Conservation (phyloP, 2,329 filamentous ascomycete genomes). For the Colletotrichum tamarilloi region DNA sequence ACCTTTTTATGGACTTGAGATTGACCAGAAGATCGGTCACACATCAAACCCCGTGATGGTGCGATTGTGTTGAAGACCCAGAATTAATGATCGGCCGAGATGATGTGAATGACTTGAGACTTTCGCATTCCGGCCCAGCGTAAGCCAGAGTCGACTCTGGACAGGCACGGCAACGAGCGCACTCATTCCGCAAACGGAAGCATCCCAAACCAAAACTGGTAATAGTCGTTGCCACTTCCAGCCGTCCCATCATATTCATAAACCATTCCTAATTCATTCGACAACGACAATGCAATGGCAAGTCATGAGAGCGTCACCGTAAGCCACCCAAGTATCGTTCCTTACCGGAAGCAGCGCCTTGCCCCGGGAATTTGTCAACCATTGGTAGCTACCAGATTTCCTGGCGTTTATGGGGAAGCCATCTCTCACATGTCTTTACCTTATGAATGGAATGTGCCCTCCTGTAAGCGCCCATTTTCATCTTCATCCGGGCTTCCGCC, state of each 20-base stretch:
- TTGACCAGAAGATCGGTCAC: too few relatives aligned
- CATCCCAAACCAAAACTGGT: background rate
- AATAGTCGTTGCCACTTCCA: background rate
- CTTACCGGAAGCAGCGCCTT: slow-evolving; percentile 10
- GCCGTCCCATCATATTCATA: too few relatives aligned
- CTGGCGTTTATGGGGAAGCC: background rate
- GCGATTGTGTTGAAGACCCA: too few relatives aligned
- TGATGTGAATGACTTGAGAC: background rate
- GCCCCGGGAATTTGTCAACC: background rate
- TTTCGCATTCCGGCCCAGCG: background rate
- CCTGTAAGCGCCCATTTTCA: background rate
- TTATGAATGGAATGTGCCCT: background rate
- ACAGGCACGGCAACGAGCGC: background rate
- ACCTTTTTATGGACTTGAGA: too few relatives aligned
- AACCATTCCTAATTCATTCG: background rate
- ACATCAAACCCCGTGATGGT: too few relatives aligned
- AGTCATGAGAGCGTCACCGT: background rate
- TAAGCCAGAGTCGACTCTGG: background rate
- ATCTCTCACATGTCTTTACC: background rate
- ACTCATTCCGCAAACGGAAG: background rate
- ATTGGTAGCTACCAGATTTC: background rate
- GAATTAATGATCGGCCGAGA: background rate
- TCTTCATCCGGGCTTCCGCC: background rate
- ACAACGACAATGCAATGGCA: background rate
- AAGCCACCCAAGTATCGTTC: background rate